Evolutionary conservation across 2,329 filamentous ascomycete genomes (phyloP), one percentile per base, ranked within the genome.

Genomic region (Ustulina deusta): DNA sequence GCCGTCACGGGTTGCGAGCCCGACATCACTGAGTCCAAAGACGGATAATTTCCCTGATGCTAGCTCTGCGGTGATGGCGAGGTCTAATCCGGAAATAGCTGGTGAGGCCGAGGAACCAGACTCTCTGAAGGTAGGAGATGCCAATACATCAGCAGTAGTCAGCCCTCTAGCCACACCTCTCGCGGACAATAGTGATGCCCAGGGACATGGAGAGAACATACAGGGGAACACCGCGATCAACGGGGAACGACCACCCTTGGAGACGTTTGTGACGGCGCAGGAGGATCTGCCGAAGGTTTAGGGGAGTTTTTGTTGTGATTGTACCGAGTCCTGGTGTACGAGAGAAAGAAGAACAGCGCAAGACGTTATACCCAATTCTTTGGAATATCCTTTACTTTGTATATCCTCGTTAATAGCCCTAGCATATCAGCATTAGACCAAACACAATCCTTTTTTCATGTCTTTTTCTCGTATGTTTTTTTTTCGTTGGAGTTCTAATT

Each of bases 211-310:
- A n/a, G n/a, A n/a, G n/a, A n/a, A n/a, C n/a, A n/a, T n/a, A n/a
- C n/a, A n/a, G n/a, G n/a, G 63, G 20, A 55, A 29, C 6, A 22
- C n/a, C 3, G 58, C 29, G 22, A 5, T 55, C 3, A 52, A 61
- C 9, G 22, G 9, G 11, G 64, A 73, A 59, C 68, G 76, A 10
- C 77, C 76, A 10, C 73, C 71, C 2, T 56, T 89, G 32, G 87
- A 90, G 68, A 83, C 84, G 0, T 89, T 87, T 69, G 81, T 86
- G 22, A 89, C 87, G 1, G 86, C 87, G 1, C 81, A 78, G 13
- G 83, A 86, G 68, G 77, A 81, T 5, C 69, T 83, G 55, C 80
- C 82, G 0, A 76, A 68, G 56, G 59, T 34, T 3, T 57, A 62
- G 25, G 64, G 34, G 66, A 3, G n/a, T 25, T 27, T 17, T 49